Conservation (phyloP, 139 green algal genomes). For the Chlamydomonas eustigma region DNA sequence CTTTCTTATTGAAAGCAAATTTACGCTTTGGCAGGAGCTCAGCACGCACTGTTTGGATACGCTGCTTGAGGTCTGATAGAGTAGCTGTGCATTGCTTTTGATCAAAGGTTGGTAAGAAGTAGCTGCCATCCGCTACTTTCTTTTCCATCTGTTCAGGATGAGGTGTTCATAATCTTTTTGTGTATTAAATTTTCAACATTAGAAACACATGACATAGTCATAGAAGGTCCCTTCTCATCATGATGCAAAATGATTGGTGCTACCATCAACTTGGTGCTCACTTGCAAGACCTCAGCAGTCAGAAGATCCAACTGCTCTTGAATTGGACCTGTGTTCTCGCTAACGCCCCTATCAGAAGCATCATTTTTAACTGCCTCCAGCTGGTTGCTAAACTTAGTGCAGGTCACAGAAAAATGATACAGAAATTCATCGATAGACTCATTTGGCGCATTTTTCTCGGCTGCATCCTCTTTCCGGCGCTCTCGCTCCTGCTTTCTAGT, state of each 20-base stretch:
- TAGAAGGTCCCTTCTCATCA: no score
- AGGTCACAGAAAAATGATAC: background rate
- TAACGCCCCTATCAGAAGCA: background rate
- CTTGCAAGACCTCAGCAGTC: background rate
- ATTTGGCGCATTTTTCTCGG: background rate
- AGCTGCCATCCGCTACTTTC: constrained; percentile 50
- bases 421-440: constrained; percentile 9
- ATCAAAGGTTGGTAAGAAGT: constrained; percentile 74
- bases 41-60: constrained; percentile 31
- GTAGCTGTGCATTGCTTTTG: constrained; percentile 38
- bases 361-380: background rate
- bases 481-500: background rate
- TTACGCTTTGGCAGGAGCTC: constrained; percentile 52
- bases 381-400: background rate
- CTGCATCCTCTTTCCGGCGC: background rate
- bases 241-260: no score
- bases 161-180: no score
- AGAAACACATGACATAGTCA: no score
- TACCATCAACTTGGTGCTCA: background rate
- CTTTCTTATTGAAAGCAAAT: constrained; percentile 62
- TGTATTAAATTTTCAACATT: no score
- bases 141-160: constrained; percentile 39
- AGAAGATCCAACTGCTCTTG: constrained; percentile 7
- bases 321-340: background rate
- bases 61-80: constrained; percentile 33